Base-by-base conservation (phyloP, 2,329 filamentous ascomycete species). In the Pseudocercospora macadamiae region DNA sequence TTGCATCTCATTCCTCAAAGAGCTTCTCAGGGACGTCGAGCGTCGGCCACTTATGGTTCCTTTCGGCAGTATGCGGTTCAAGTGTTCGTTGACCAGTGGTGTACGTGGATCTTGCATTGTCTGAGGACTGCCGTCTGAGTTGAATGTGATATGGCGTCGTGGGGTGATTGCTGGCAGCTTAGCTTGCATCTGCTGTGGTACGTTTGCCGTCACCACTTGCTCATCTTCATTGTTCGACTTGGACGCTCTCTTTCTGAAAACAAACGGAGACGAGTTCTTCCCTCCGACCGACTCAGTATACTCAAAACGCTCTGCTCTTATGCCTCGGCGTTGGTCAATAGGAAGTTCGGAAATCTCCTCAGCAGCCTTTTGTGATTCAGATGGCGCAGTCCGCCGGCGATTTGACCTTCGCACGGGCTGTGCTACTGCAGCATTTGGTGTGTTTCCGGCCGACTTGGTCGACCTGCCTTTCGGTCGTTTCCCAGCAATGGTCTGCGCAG, bases 211-310 rank as follows among this genome's bases (percentile, higher is more conserved):
- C 42, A 23, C 42, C 19, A 4, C 19, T 25, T 54, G 16, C 18
- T 53, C 26, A 8, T 56, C 26, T 19, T 25, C 37, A 28, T 58
- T 55, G 18, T 57, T 42, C 25, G 23, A 51, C 28, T 58, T 63
- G n/a, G 60, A 54, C 9, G 18, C 49, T 21, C 66, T 62, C 54
- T 69, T 70, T 30, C 68, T 65, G 51, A 66, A 71, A 51, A 68
- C 42, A 34, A 71, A 70, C 4, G 70, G 70, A 26, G 69, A 69
- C 3, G 51, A 59, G 32, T 56, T 59, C 8, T 61, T 62, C 30
- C 39, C 48, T 23, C 49, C 26, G 14, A 60, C 54, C 3, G 53
- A 37, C 34, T 54, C 54, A 25, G 34, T 62, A 23, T 64, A 62
- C 51, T 62, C 42, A 9, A 19, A 23, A 10, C 54, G 39, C 25